Evolutionary conservation across 2,329 filamentous ascomycete genomes (phyloP).

Genomic region (Fusarium sp.): DNA sequence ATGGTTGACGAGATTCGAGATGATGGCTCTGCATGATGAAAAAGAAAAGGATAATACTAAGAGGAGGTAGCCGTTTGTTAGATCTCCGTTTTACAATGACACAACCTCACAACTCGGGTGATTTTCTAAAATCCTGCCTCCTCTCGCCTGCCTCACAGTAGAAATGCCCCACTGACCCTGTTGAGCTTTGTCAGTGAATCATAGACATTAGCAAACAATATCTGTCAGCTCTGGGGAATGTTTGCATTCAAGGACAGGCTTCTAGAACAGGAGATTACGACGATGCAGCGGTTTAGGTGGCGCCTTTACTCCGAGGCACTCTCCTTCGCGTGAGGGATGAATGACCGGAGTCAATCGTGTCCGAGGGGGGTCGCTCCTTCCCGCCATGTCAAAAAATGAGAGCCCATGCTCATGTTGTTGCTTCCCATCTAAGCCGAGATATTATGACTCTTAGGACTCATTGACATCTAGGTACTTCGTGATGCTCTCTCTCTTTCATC

Average conservation of each 20-base stretch:
- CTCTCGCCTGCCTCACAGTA: not conserved
- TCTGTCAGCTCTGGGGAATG: not conserved
- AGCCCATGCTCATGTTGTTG: too few relatives aligned
- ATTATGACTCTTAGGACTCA: too few relatives aligned
- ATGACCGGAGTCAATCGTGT: too few relatives aligned
- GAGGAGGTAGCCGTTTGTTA: not conserved
- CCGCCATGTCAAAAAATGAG: too few relatives aligned
- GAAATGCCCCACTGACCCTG: not conserved
- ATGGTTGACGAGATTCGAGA: not conserved
- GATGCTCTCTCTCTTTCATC: too few relatives aligned
- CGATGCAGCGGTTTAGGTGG: not conserved
- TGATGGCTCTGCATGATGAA: not conserved
- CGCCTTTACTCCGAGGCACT: too few relatives aligned
- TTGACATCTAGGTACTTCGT: too few relatives aligned
- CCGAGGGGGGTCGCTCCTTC: too few relatives aligned
- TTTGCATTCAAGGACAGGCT: not conserved
- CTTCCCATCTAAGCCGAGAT: too few relatives aligned
- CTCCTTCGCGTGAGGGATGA: too few relatives aligned
- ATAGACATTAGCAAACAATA: not conserved
- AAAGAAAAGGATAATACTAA: too few relatives aligned
- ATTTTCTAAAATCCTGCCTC: not conserved
- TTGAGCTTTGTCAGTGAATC: not conserved
- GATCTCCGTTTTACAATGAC: not conserved
- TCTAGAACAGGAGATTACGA: not conserved
- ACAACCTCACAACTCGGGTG: not conserved